Evolutionary conservation across 495 filamentous ascomycete genomes (phyloP).

Genomic region (Talaromyces trachyspermus): DNA sequence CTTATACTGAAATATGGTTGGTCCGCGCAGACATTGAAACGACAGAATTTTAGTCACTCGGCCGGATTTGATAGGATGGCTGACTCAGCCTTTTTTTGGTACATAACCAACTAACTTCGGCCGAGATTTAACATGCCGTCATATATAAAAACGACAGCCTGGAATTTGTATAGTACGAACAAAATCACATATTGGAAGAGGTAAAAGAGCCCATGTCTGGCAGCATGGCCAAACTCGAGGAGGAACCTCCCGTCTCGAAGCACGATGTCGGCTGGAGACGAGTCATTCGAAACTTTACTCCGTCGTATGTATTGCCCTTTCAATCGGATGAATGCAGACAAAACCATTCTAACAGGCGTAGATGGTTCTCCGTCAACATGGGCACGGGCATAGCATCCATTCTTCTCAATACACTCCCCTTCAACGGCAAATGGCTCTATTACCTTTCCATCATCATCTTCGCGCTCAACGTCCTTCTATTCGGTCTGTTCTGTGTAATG

Average conservation of each 20-base stretch:
- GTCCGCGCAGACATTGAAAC: neutral
- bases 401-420: constrained; percentile 50
- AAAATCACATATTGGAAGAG: neutral
- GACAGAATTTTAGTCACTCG: neutral
- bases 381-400: constrained; percentile 59
- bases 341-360: constrained; percentile 12
- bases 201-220: neutral
- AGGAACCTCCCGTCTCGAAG: constrained; percentile 2
- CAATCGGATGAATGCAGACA: neutral
- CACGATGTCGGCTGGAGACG: constrained; percentile 23
- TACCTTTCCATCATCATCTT: constrained; percentile 49
- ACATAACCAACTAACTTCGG: no score
- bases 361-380: constrained; percentile 54
- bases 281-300: constrained; percentile 31
- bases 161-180: neutral
- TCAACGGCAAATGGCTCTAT: constrained; percentile 46
- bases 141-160: neutral
- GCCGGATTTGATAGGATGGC: constrained; percentile 1
- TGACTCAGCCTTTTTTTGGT: neutral
- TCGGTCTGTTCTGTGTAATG: constrained; percentile 30
- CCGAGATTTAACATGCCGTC: neutral
- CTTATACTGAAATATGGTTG: no score
- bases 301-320: constrained; percentile 20
- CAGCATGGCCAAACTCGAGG: neutral
- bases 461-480: constrained; percentile 46